Evolutionary conservation across 768 basidiomycete species (phyloP), one percentile per base, ranked within the genome.

Genomic region (Hemileccinum impolitum): DNA sequence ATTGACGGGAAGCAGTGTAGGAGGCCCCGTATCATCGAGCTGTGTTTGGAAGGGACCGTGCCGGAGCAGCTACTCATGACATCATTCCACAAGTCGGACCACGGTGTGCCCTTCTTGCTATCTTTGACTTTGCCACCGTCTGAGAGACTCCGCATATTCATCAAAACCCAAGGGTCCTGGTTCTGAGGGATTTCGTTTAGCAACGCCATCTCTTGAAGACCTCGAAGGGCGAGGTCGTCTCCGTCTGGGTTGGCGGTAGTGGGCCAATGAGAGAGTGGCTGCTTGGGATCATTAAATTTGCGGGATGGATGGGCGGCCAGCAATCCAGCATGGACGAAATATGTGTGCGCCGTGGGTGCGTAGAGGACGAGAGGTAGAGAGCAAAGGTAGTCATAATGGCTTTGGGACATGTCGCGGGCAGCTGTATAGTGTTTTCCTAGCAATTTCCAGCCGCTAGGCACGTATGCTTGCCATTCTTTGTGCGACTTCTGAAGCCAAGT

Each of bases 261-360:
- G 9, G 86, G 87, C n/a, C 78, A 61, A 45, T 75, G 78, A 3
- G 87, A 79, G 15, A 94, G 76, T 3, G 92, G 92, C 60, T 94
- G 92, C 11, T 68, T 72, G 21, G 69, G 67, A 56, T 82, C 71
- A 19, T 70, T 72, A 15, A 70, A 63, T 25, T 77, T 62, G 52
- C 73, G 77, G 1, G 65, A 69, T 3, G 90, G 85, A 61, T 95
- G 81, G 6, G 75, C 77, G 0, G 92, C 77, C 2, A 97, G 75
- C 17, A 95, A 59, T 6, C 94, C 94, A 2, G 83, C 94, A 56
- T 96, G 93, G 1, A 85, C 89, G 40, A 94, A 74, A 69, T 82
- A 84, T 1, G 82, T 68, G 59, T 94, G 90, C 3, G 86, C 79
- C 3, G 76, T 75, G 0, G 92, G 90, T 14, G 88, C 68, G 61